Evolutionary conservation across 176 grass and related monocot species (phyloP), one percentile per base, ranked within the genome.

Genomic region (Phragmites australis): DNA sequence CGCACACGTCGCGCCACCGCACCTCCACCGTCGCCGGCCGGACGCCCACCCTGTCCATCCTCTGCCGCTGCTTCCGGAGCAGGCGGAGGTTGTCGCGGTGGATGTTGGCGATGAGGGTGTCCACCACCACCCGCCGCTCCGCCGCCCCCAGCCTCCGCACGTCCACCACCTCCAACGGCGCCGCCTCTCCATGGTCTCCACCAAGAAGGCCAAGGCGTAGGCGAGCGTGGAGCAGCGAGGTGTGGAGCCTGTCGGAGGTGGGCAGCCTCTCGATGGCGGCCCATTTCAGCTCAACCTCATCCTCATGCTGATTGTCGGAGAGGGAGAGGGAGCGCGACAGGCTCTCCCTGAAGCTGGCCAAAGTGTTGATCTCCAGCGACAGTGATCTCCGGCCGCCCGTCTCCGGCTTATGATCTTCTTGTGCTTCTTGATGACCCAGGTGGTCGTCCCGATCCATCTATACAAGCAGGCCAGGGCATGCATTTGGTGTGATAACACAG

Each of bases 21-120:
- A 93, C 87, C 81, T 93, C 87, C 52, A 90, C 86, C 6, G 87
- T 90, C n/a, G 91, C 81, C 61, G 77, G 65, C 22, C 80, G 69
- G 21, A 93, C 91, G 78, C 82, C 81, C 48, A 91, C 89, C 74
- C 85, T 73, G 59, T 93, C 91, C 77, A 93, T 93, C 44, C 94
- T 80, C 26, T 61, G 67, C 30, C 91, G 92, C 86, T 93, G 94
- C 81, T 93, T 83, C 22, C 82, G 73, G 65, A 97, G 83, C 74
- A 97, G 68, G 9, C 44, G 89, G 60, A 89, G 79, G 78, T 97
- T 93, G 46, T 97, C 88, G 2, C 69, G 53, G 17, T 74, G 77
- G 30, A 93, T 83, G 65, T 93, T 79, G 74, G 65, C 65, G 84
- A 97, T 83, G 44, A 97, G 78, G 37, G 49, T 63, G 39, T 97